Percentiles rank a stretch among this genome's conserved stretches.
These are phyloP conservation scores for Penicillium aurantiogriseum DNA, from an alignment of 2,329 filamentous ascomycete species.

Conservation along the genomic window DNA sequence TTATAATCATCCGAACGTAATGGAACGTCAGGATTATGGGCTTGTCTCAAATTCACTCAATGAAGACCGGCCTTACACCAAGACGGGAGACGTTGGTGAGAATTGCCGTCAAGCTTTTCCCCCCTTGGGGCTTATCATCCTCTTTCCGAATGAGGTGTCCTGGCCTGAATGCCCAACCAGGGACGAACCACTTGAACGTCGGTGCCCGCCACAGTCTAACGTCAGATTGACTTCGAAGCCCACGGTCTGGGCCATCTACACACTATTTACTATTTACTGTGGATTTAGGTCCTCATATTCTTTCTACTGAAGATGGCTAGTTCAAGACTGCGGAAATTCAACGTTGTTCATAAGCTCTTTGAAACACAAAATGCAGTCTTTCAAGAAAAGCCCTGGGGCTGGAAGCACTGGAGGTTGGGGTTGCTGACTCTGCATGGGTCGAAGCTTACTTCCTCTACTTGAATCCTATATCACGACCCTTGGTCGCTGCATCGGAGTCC, in stretches of 20 bases:
- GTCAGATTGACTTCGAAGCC: constrained; percentile 26
- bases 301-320: neutral
- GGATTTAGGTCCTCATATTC: neutral
- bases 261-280: neutral
- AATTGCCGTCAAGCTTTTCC: constrained; percentile 19
- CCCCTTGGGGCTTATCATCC: constrained; percentile 10
- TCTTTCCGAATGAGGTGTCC: constrained; percentile 11
- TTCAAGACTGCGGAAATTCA: neutral
- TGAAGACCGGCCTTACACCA: neutral
- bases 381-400: neutral
- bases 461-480: neutral
- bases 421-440: neutral
- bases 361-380: neutral
- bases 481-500: constrained; percentile 11
- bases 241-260: constrained; percentile 17
- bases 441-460: neutral
- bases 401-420: neutral
- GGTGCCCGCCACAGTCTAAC: constrained; percentile 21
- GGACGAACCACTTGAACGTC: constrained; percentile 10
- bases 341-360: neutral
- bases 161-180: constrained; percentile 16
- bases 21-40: constrained; percentile 27
- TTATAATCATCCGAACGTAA: constrained; percentile 22
- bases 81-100: neutral
- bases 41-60: neutral